Percentiles rank a stretch among this genome's conserved stretches.
phyloP scores from a whole-genome alignment of 2,329 filamentous ascomycete species.

The Colletotrichum liriopes region DNA sequence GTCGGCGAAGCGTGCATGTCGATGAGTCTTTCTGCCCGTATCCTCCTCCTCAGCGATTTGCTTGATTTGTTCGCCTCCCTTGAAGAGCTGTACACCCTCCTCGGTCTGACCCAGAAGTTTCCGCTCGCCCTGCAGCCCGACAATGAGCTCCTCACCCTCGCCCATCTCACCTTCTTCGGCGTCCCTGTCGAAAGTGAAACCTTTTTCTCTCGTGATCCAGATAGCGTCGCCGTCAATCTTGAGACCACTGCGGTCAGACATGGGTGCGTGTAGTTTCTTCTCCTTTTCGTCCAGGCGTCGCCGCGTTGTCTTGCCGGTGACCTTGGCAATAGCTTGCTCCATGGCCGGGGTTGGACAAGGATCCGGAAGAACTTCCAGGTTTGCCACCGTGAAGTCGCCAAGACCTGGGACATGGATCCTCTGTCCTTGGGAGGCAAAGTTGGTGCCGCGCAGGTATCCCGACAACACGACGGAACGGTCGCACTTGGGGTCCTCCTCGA shows the following conservation, averaged over 20 bases:
- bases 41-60: slow-evolving; percentile 68
- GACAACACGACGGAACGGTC: slow-evolving; percentile 93
- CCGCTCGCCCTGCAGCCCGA: slow-evolving; percentile 88
- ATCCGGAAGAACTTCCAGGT: slow-evolving; percentile 90
- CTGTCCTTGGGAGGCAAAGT: slow-evolving; percentile 89
- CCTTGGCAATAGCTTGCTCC: slow-evolving; percentile 89
- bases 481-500: slow-evolving; percentile 90
- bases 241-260: slow-evolving; percentile 97
- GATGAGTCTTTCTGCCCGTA: slow-evolving; percentile 72
- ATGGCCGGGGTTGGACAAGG: slow-evolving; percentile 95
- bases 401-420: slow-evolving; percentile 93
- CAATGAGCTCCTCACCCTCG: slow-evolving; percentile 95
- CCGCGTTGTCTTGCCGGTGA: slow-evolving; percentile 84
- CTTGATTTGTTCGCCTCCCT: slow-evolving; percentile 79
- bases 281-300: slow-evolving; percentile 94
- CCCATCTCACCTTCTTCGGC: slow-evolving; percentile 82
- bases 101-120: slow-evolving; percentile 86
- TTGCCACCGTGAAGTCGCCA: slow-evolving; percentile 87
- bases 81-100: slow-evolving; percentile 88
- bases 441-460: slow-evolving; percentile 94
- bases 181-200: slow-evolving; percentile 81
- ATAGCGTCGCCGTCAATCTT: slow-evolving; percentile 98
- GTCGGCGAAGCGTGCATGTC: slow-evolving; percentile 72
- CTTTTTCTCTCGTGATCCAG: slow-evolving; percentile 83
- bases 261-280: slow-evolving; percentile 95